Evolutionary conservation across 768 basidiomycete species (phyloP).

Genomic region (Collybia sp.): DNA sequence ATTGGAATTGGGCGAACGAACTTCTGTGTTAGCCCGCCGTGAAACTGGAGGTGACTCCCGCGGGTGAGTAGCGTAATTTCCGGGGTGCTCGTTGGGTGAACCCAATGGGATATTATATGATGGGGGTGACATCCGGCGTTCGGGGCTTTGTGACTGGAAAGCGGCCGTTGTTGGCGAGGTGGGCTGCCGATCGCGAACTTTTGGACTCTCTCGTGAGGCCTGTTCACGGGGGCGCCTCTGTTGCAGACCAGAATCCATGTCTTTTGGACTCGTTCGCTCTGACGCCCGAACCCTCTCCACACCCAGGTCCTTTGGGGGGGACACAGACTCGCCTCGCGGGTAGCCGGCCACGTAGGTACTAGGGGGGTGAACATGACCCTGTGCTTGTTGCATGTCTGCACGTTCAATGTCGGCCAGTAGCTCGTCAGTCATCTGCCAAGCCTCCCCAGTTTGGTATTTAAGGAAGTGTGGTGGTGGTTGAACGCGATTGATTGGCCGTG

Average conservation of each 20-base stretch:
- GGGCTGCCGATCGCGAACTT: constrained; percentile 39
- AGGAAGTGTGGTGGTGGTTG: constrained; percentile 49
- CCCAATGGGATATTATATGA: constrained; percentile 43
- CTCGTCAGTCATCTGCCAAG: constrained; percentile 66
- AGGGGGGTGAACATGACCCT: constrained; percentile 34
- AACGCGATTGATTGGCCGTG: constrained; percentile 60
- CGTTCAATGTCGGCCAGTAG: constrained; percentile 69
- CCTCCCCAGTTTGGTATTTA: constrained; percentile 45
- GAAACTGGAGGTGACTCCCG: constrained; percentile 37
- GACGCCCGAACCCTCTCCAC: constrained; percentile 50
- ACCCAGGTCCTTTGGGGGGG: constrained; percentile 46
- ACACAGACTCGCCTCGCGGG: constrained; percentile 29
- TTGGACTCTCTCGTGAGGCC: constrained; percentile 42
- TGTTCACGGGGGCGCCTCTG: constrained; percentile 33
- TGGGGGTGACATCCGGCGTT: constrained; percentile 41
- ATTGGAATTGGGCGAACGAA: constrained; percentile 24
- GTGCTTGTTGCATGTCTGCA: constrained; percentile 59
- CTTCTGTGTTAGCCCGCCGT: constrained; percentile 22
- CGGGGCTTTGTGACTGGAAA: constrained; percentile 44
- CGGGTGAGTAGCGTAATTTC: constrained; percentile 43
- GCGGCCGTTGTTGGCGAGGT: constrained; percentile 29
- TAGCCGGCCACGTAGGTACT: constrained; percentile 23
- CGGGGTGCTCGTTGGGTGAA: constrained; percentile 40
- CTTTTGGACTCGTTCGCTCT: constrained; percentile 55
- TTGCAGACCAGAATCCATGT: constrained; percentile 34